Evolutionary conservation across 495 filamentous ascomycete species (phyloP), one percentile per base, ranked within the genome.

Genomic region (Penicillium herquei): DNA sequence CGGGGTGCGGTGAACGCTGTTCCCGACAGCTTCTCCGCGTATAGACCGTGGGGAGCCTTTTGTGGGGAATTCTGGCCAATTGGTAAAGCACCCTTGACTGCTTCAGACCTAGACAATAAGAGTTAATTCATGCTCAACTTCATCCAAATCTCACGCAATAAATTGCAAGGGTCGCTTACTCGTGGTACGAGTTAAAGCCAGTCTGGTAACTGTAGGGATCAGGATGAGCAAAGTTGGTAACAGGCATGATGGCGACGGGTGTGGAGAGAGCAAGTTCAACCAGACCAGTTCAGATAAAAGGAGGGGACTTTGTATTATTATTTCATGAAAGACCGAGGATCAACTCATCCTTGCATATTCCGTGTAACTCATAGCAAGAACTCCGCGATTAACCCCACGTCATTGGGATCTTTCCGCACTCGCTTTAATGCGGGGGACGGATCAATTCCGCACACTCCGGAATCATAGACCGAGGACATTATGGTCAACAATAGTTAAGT

Each of bases 1-100:
- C 92, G 83, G 0, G 92, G 92, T 6, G 92, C 90, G 26, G 92
- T 97, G 68, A 97, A 97, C 37, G 92, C 87, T 7, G 92, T 96
- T 13, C 92, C 92, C 1, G 92, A 96, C 30, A 97, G 83, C 80
- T 96, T 96, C 70, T 97, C 92, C 45, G 90, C 82, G 69, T 96
- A 97, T 39, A 97, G 82, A 1, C 92, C 92, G 47, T 87, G 84
- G 0, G 90, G 81, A 3, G 86, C 88, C 61, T 94, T 92, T 66
- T 96, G 92, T 1, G 92, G 92, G 8, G 89, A 93, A 76, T 96
- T 96, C 12, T 87, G 83, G 46, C 81, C 92, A 56, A 86, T 61
- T 16, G 85, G 86, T 0, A 86, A 74, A 46, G 83, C 81, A 16
- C 83, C 84, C 49, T 81, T 66, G 55, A 86, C 62, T 26, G 83